Evolutionary conservation across 345 rosid species (phyloP), one percentile per base, ranked within the genome.

Genomic region (Gossypium sturtianum): DNA sequence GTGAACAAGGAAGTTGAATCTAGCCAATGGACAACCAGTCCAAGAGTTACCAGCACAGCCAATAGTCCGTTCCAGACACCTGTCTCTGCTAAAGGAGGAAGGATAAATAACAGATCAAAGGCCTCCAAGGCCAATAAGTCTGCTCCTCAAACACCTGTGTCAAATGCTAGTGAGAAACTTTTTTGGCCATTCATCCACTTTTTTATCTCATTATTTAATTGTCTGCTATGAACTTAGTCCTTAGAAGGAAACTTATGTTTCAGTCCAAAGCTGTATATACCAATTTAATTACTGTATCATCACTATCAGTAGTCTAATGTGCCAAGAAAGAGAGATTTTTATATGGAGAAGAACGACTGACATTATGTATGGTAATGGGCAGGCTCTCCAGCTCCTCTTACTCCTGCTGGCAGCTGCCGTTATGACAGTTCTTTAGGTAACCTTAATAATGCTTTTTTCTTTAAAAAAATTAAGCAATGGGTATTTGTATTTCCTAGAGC

Each of bases 391-490:
- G 80, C 80, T 73, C 75, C 87, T 74, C 90, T 86, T 66, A 93
- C 97, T 77, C 91, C 98, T n/a, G 84, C 89, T 47, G 89, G 98
- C 76, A 92, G 85, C 76, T 91, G 99, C 62, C 98, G 99, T 20
- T 90, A 92, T 78, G 99, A 95, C 81, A 95, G 91, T 84, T 93
- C 99, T 59, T 81, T 95, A 79, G 92, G 99, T 95, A 87, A 82
- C 69, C 52, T 52, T 58, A 52, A 20, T 78, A 63, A 53, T 73
- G 2, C 52, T 80, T 19, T 58, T 34, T 68, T 22, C 57, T 22
- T 47, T 47, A 34, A 34, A 34, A 34, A 34, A 5, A 34, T 34
- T 34, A 34, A 4, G 41, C 41, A 34, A 6, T 34, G 41, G 41
- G 41, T 34, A 34, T 34, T 34, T 53, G 7, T 53, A 53, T 53